These are phyloP conservation scores for Isatis tinctoria DNA, from an alignment of 345 rosid genomes.

Conservation along the genomic window DNA sequence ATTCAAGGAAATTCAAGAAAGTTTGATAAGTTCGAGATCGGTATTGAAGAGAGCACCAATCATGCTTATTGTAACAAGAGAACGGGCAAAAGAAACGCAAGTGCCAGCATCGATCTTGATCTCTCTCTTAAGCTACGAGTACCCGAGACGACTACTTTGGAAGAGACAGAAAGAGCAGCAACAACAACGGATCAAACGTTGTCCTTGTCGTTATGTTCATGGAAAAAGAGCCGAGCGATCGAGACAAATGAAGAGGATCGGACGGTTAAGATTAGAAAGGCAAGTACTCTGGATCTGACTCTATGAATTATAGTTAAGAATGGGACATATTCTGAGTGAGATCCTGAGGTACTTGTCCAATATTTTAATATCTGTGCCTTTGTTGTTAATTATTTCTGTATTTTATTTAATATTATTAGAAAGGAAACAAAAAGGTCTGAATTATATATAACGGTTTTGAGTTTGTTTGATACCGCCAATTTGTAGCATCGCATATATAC, in stretches of 20 bases:
- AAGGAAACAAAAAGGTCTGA: conserved; percentile 25
- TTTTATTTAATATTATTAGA: conserved; percentile 14
- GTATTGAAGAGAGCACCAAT: conserved; percentile 23
- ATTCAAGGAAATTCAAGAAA: conserved; percentile 22
- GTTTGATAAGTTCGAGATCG: conserved; percentile 5
- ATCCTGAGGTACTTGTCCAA: conserved; percentile 79
- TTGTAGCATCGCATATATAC: conserved; percentile 22
- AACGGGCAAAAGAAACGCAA: conserved; percentile 39
- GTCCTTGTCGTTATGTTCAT: conserved; percentile 51
- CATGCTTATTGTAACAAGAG: conserved; percentile 13
- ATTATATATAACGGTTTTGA: conserved; percentile 26
- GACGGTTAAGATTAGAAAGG: conserved; percentile 38
- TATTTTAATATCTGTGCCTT: conserved; percentile 26
- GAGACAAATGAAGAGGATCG: conserved; percentile 30
- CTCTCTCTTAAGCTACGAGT: conserved; percentile 42
- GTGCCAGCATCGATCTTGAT: conserved; percentile 38
- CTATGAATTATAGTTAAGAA: conserved; percentile 54
- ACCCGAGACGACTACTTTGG: conserved; percentile 15
- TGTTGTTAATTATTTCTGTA: conserved; percentile 7
- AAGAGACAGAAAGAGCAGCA: conserved; percentile 31
- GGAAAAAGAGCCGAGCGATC: conserved; percentile 41
- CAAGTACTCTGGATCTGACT: conserved; percentile 97
- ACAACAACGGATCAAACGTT: conserved; percentile 37
- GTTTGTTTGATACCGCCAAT: conserved; percentile 31
- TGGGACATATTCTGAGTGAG: conserved; percentile 78